These are phyloP conservation scores for Penicillium cinerascens DNA, from an alignment of 495 filamentous ascomycete species.

Conservation along the genomic window DNA sequence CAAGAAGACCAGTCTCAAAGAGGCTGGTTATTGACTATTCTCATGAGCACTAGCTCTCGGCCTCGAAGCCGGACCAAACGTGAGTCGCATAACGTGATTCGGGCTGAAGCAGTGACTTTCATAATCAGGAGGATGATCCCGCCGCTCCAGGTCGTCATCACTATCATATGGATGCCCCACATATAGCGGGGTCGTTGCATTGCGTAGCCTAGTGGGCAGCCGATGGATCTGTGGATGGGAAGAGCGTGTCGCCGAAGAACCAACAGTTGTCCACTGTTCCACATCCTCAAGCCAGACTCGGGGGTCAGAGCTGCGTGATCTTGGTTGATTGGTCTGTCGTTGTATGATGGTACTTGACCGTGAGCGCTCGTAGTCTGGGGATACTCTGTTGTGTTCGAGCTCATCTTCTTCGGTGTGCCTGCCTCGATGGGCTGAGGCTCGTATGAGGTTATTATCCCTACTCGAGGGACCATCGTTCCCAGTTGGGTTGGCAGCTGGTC, in stretches of 20 bases:
- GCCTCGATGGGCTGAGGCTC: constrained; percentile 1
- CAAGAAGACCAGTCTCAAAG: neutral
- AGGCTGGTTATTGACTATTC: neutral
- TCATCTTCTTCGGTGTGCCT: constrained; percentile 1
- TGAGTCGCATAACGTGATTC: constrained; percentile 4
- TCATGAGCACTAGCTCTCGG: constrained; percentile 3
- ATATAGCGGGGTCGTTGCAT: neutral
- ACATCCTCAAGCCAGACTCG: constrained; percentile 10
- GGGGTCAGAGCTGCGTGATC: constrained; percentile 6
- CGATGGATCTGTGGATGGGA: neutral
- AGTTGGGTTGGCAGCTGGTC: neutral
- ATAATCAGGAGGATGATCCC: constrained; percentile 10
- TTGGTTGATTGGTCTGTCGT: neutral
- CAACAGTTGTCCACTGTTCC: constrained; percentile 7
- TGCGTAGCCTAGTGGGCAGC: neutral
- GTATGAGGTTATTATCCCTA: constrained; percentile 1
- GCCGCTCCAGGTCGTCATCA: neutral
- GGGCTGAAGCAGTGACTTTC: constrained; percentile 17
- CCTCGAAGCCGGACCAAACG: constrained; percentile 1
- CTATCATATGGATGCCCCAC: neutral
- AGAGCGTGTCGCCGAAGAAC: neutral
- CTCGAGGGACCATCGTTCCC: neutral
- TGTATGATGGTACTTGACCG: neutral
- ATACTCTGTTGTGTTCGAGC: neutral
- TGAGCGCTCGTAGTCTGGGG: neutral